These are phyloP conservation scores for Onygenales sp. DNA, from an alignment of 2,329 filamentous ascomycete genomes.

Conservation along the genomic window DNA sequence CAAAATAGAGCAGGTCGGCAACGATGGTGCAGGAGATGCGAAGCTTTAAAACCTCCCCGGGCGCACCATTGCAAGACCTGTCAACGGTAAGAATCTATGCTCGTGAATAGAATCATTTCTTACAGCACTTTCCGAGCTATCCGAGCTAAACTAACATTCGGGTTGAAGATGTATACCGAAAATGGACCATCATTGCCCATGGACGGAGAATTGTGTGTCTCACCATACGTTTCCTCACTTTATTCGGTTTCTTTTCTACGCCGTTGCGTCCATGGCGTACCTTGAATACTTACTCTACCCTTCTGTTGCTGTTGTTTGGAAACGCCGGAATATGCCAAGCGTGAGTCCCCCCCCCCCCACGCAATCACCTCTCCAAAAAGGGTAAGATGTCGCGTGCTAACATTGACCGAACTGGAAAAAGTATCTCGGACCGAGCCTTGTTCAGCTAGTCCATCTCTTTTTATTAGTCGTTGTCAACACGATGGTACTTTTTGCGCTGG, in stretches of 20 bases:
- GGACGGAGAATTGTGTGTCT: constrained; percentile 58
- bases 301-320: constrained; percentile 45
- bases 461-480: constrained; percentile 45
- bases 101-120: not conserved
- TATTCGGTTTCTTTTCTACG: constrained; percentile 52
- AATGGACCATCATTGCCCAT: constrained; percentile 60
- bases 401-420: constrained; percentile 19
- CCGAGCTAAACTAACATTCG: constrained; percentile 7
- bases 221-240: constrained; percentile 58
- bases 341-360: constrained; percentile 30
- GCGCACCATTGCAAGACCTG: constrained; percentile 58
- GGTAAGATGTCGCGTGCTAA: not conserved
- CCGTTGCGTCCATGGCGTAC: constrained; percentile 47
- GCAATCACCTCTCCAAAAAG: not conserved
- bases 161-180: constrained; percentile 48
- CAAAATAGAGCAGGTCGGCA: constrained; percentile 17
- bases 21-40: constrained; percentile 54
- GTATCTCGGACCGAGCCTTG: constrained; percentile 49
- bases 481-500: constrained; percentile 47
- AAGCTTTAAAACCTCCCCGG: constrained; percentile 51
- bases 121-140: not conserved
- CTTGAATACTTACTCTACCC: constrained; percentile 47
- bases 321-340: constrained; percentile 45
- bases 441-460: constrained; percentile 48
- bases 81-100: constrained; percentile 37